Percentiles rank a stretch among this genome's conserved stretches.
Evolutionary conservation across 352 stramenopile genomes (phyloP).

Genomic region (Phytophthora cactorum): DNA sequence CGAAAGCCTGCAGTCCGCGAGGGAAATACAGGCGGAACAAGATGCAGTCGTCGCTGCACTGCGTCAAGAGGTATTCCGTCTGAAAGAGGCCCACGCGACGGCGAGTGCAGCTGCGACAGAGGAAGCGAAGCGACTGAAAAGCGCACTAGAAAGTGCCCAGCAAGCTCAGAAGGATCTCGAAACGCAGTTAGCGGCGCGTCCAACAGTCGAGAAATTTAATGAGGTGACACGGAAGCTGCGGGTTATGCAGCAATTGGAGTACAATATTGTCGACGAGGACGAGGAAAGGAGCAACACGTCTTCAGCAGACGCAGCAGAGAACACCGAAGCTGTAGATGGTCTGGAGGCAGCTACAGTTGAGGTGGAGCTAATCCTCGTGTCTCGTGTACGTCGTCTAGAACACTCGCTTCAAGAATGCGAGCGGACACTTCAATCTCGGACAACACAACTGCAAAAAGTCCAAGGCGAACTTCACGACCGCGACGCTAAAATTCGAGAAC

Average conservation of each 20-base stretch:
- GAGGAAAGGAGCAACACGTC: slow-evolving; percentile 41
- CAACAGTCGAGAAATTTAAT: slow-evolving; percentile 87
- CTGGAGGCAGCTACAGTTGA: slow-evolving; percentile 44
- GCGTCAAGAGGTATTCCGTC: slow-evolving; percentile 60
- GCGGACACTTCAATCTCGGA: slow-evolving; percentile 42
- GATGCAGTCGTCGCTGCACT: slow-evolving; percentile 56
- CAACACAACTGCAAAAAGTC: slow-evolving; percentile 39
- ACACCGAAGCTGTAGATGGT: slow-evolving; percentile 25
- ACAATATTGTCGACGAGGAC: slow-evolving; percentile 82
- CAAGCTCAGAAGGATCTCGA: slow-evolving; percentile 42
- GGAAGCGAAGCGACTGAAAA: slow-evolving; percentile 43
- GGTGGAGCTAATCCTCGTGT: slow-evolving; percentile 70
- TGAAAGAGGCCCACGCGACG: slow-evolving; percentile 57
- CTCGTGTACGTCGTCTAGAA: slow-evolving; percentile 72
- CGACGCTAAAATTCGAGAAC: slow-evolving; percentile 54
- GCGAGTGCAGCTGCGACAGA: slow-evolving; percentile 29
- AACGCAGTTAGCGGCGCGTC: slow-evolving; percentile 56
- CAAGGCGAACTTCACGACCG: slow-evolving; percentile 44
- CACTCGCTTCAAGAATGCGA: slow-evolving; percentile 76
- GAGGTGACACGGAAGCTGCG: slow-evolving; percentile 90
- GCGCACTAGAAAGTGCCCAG: slow-evolving; percentile 38
- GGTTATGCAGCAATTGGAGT: slow-evolving; percentile 94
- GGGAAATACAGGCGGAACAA: slow-evolving; percentile 60
- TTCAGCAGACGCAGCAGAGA: slow-evolving; percentile 12
- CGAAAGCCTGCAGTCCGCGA: slow-evolving; percentile 24